Base-by-base conservation (phyloP, 2,329 filamentous ascomycete genomes). In the Coniochaeta prunicola region DNA sequence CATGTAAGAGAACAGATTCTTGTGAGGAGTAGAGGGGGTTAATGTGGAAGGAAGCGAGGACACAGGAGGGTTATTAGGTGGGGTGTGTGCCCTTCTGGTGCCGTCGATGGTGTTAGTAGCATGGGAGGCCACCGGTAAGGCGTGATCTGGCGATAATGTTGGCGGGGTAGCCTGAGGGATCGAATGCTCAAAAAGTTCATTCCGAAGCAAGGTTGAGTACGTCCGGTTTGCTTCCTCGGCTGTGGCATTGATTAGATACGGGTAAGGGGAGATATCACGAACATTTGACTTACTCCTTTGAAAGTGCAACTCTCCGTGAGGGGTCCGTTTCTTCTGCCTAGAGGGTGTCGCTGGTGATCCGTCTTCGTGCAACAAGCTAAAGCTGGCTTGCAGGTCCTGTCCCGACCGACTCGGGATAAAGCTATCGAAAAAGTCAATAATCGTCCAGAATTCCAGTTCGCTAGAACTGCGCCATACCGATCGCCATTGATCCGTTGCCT, bases 391-490 rank as follows among this genome's bases (percentile, higher is more conserved):
- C 26, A 97, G 79, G 73, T 99, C 94, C 73, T 96, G 92, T 6
- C 93, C 94, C 64, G 92, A 88, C 45, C 94, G 85, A 66, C 94
- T 96, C 30, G 94, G 94, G 65, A 99, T 97, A 71, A 99, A 99
- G 67, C 94, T 96, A 70, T 59, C 56, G n/a, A 53, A 19, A 53
- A 48, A 54, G 64, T 71, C 58, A 74, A 68, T 59, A 45, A 58
- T 48, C 34, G 24, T 10, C 53, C 34, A 24, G 59, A 57, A 58
- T 36, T 66, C 56, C 64, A 59, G 8, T 26, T 26, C 26, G 36
- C 48, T 53, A 50, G 57, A 26, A 26, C 21, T 21, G 9, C 53
- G 62, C 40, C 78, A 67, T 63, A 90, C 87, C 83, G 79, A 65
- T 86, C 83, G 57, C 79, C 83, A 62, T 85, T 82, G 63, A 86